A percentile compares a stretch with the other conserved stretches of the same genome.
Conservation (phyloP, 148 eudicot species). For the Rheum nobile region DNA sequence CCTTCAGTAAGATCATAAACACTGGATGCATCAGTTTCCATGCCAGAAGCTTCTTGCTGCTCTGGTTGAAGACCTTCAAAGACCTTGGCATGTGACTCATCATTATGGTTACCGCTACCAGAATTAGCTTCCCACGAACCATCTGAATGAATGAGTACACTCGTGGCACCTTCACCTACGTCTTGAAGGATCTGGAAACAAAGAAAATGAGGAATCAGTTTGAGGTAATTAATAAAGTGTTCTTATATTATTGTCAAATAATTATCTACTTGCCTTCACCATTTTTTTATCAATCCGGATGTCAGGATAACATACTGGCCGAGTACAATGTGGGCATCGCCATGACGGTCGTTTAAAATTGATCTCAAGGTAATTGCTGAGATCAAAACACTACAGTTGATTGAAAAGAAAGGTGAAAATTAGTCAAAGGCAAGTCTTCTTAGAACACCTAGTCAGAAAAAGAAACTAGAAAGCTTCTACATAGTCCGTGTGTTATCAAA, state of each 20-base stretch:
- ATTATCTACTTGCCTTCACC: slow-evolving; percentile 51
- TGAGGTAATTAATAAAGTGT: not conserved
- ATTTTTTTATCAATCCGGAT: slow-evolving; percentile 71
- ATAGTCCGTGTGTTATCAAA: not conserved
- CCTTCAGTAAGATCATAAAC: slow-evolving; percentile 60
- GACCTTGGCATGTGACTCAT: slow-evolving; percentile 24
- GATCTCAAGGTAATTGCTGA: slow-evolving; percentile 61
- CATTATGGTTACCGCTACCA: slow-evolving; percentile 23
- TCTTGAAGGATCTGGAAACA: slow-evolving; percentile 52
- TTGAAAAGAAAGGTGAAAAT: not conserved
- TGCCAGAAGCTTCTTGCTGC: slow-evolving; percentile 15
- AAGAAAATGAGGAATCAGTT: slow-evolving; percentile 4
- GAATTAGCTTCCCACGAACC: slow-evolving; percentile 62
- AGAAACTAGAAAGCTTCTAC: not conserved
- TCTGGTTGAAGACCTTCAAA: slow-evolving; percentile 12
- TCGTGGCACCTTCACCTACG: slow-evolving; percentile 38
- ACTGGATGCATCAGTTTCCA: slow-evolving; percentile 18
- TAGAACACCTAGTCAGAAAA: not conserved
- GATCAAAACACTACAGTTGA: slow-evolving; percentile 64
- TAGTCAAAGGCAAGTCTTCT: not conserved
- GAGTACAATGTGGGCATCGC: slow-evolving; percentile 89
- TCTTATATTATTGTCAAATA: not conserved
- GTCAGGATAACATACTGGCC: slow-evolving; percentile 66
- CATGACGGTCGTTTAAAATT: slow-evolving; percentile 76
- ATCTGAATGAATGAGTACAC: slow-evolving; percentile 55